Base-by-base conservation (phyloP, 768 basidiomycete species). In the Tulasnella sp. region DNA sequence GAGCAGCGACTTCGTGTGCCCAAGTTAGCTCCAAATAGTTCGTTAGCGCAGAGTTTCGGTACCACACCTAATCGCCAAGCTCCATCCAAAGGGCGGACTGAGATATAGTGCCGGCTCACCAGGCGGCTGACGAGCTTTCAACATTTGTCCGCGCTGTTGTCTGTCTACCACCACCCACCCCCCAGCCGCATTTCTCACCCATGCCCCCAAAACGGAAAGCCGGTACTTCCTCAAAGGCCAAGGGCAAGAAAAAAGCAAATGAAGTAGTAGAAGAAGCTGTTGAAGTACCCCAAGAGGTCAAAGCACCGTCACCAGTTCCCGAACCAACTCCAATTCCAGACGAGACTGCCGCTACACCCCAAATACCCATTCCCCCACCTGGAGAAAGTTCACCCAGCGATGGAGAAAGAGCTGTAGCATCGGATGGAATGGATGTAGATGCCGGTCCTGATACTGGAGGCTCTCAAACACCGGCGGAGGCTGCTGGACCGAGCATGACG, bases 401-500 rank as follows among this genome's bases (percentile, higher is more conserved):
- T 46, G 42, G 24, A 38, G 72, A 44, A 2, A 36, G n/a, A 73
- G 72, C 36, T 73, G 73, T 4, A 38, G 31, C 39, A 16, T 68
- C 62, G 31, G 31, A 36, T 68, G 62, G 62, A 14, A 79, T 40
- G 82, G 77, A 68, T 81, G 74, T 40, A 34, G 68, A 36, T 52
- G 9, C 39, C 27, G 84, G 18, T 27, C 27, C 62, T 82, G 62
- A 19, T 80, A 72, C 80, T 31, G 82, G 68, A 82, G 62, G 24
- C 80, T 71, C 80, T 19, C 82, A 71, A 82, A 6, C 81, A 82
- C 80, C 76, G 68, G 39, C 83, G 86, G 74, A 31, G 19, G 44
- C 81, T 7, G n/a, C 78, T 62, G 62, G 39, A 10, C 42, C 76
- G 19, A 56, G 71, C 77, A 75, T 88, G 83, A 89, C 90, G 0